Percentiles rank a stretch among this genome's conserved stretches.
Conservation (phyloP, 768 basidiomycete species). For the Lentinula boryana region DNA sequence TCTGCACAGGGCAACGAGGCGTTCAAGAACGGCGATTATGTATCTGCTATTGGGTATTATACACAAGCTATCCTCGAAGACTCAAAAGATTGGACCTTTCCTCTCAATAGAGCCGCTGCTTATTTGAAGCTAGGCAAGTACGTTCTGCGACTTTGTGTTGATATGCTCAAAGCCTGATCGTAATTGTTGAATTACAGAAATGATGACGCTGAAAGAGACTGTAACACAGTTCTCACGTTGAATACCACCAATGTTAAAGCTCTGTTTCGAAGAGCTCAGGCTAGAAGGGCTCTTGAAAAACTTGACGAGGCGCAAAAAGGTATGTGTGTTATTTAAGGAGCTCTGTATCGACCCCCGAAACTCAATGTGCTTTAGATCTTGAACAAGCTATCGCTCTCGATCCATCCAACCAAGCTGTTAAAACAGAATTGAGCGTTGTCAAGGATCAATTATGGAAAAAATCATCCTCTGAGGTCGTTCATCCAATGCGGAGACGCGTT, state of each 20-base stretch:
- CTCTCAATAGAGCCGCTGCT: conserved; percentile 85
- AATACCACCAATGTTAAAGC: conserved; percentile 68
- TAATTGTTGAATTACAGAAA: conserved; percentile 37
- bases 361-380: conserved; percentile 43
- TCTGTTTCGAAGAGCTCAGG: conserved; percentile 73
- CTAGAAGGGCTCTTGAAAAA: conserved; percentile 50
- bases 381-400: conserved; percentile 52
- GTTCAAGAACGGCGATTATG: conserved; percentile 78
- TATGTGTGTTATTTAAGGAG: conserved; percentile 15
- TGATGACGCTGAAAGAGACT: conserved; percentile 80
- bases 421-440: conserved; percentile 55
- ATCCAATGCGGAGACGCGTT: conserved; percentile 41
- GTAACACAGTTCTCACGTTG: conserved; percentile 54
- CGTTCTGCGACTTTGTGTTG: conserved; percentile 30
- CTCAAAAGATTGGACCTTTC: conserved; percentile 64
- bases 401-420: conserved; percentile 56
- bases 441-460: conserved; percentile 28
- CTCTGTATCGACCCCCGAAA: background rate
- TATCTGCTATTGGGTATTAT: conserved; percentile 80
- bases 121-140: conserved; percentile 95
- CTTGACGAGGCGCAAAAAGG: conserved; percentile 59
- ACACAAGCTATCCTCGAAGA: conserved; percentile 74
- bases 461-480: conserved; percentile 11
- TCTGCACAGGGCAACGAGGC: conserved; percentile 73
- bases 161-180: too few species aligned